A percentile compares a stretch with the other conserved stretches of the same genome.
Conservation (phyloP, 306 rosid species). For the Dalbergia cochinchinensis region DNA sequence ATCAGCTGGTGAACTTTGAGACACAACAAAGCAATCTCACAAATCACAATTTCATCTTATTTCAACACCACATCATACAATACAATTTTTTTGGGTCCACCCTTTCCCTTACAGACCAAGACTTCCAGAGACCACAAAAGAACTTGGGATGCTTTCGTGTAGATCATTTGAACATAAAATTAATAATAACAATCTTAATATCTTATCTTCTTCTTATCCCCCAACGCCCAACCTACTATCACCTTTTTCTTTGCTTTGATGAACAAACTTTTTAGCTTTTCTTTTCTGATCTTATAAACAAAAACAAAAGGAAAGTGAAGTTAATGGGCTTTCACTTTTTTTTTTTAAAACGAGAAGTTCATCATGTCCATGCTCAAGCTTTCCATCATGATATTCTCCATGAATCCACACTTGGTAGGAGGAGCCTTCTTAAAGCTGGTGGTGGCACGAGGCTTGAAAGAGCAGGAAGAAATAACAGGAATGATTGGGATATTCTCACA, state of each 20-base stretch:
- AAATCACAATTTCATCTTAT: conserved; percentile 48
- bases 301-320: conserved; percentile 27
- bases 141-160: conserved; percentile 6
- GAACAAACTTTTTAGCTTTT: conserved; percentile 5
- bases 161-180: conserved; percentile 28
- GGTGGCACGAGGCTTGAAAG: conserved; percentile 62
- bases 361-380: conserved; percentile 85
- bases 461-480: conserved; percentile 65
- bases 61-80: conserved; percentile 45
- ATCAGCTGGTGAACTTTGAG: conserved; percentile 1
- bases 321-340: conserved; percentile 7
- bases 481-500: conserved; percentile 79
- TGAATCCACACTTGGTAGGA: conserved; percentile 67
- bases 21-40: conserved; percentile 33
- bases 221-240: background rate
- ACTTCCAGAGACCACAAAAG: conserved; percentile 5
- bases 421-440: conserved; percentile 67
- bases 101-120: conserved; percentile 32
- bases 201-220: background rate
- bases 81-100: conserved; percentile 29
- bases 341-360: conserved; percentile 71
- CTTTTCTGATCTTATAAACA: conserved; percentile 15
- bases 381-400: conserved; percentile 87
- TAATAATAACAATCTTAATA: background rate
- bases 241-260: conserved; percentile 8